phyloP scores from a whole-genome alignment of 2,329 filamentous ascomycete genomes.

The Myotisia sp. region DNA sequence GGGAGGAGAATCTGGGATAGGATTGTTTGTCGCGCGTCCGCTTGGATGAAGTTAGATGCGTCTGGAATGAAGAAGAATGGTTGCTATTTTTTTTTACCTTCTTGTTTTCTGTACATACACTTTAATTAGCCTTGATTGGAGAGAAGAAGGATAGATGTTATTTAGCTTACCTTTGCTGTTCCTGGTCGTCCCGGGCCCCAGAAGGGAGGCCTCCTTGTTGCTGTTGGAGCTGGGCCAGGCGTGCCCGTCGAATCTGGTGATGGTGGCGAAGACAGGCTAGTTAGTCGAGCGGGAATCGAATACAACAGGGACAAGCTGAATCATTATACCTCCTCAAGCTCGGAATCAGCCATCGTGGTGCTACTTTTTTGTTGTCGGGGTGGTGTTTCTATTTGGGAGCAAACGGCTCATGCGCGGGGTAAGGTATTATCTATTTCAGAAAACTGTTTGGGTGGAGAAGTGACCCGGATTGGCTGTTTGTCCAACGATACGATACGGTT shows the following conservation, averaged over 20 bases:
- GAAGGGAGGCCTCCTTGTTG: constrained; percentile 42
- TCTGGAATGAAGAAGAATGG: background rate
- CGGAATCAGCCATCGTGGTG: constrained; percentile 46
- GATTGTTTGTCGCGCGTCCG: constrained; percentile 36
- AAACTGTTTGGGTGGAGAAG: no score
- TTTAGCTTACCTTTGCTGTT: constrained; percentile 41
- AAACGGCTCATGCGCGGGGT: no score
- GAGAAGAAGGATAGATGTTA: no score
- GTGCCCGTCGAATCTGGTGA: constrained; percentile 69
- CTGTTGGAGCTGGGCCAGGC: constrained; percentile 74
- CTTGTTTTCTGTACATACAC: constrained; percentile 28
- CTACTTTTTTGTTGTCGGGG: background rate
- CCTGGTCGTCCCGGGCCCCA: constrained; percentile 46
- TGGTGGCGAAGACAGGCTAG: background rate
- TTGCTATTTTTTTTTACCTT: no score
- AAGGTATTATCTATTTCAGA: no score
- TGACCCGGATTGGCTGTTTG: no score
- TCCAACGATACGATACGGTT: no score
- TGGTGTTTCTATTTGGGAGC: no score
- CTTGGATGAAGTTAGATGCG: constrained; percentile 11
- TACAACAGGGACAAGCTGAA: constrained; percentile 7
- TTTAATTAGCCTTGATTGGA: constrained; percentile 3
- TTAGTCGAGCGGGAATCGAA: background rate
- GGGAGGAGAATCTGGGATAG: constrained; percentile 89
- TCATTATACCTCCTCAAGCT: constrained; percentile 45